Evolutionary conservation across 2,329 filamentous ascomycete genomes (phyloP).

Genomic region (Nothophaeocryptopus gaeumannii): DNA sequence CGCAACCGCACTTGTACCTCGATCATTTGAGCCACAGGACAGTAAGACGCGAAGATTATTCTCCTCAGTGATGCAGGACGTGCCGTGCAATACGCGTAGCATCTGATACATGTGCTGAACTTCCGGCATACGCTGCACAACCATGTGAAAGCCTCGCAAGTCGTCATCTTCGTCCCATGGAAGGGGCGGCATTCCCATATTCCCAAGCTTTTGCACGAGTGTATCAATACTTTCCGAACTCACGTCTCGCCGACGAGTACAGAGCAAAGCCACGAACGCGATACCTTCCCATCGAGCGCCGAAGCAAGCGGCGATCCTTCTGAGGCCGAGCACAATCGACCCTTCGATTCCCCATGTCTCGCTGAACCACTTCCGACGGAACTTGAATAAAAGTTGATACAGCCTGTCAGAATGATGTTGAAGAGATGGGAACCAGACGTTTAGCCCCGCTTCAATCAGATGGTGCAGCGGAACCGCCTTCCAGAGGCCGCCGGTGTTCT

Average conservation of each 20-base stretch:
- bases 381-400: background rate
- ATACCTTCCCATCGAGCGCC: slow-evolving; percentile 1
- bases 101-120: too few relatives aligned
- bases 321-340: background rate
- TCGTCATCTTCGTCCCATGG: background rate
- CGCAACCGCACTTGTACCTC: too few relatives aligned
- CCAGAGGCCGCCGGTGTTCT: slow-evolving; percentile 1
- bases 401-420: background rate
- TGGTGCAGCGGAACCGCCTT: slow-evolving; percentile 24
- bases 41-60: too few relatives aligned
- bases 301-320: background rate
- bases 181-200: background rate
- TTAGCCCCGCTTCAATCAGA: background rate
- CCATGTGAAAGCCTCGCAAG: background rate
- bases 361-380: background rate
- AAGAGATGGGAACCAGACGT: background rate
- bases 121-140: too few relatives aligned
- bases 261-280: background rate
- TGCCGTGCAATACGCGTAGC: too few relatives aligned
- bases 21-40: too few relatives aligned
- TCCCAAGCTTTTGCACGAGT: background rate
- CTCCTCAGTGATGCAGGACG: too few relatives aligned
- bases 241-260: background rate
- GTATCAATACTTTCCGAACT: background rate
- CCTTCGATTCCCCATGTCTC: background rate